Evolutionary conservation across 2,329 filamentous ascomycete genomes (phyloP).

Genomic region (Fusarium siculi): DNA sequence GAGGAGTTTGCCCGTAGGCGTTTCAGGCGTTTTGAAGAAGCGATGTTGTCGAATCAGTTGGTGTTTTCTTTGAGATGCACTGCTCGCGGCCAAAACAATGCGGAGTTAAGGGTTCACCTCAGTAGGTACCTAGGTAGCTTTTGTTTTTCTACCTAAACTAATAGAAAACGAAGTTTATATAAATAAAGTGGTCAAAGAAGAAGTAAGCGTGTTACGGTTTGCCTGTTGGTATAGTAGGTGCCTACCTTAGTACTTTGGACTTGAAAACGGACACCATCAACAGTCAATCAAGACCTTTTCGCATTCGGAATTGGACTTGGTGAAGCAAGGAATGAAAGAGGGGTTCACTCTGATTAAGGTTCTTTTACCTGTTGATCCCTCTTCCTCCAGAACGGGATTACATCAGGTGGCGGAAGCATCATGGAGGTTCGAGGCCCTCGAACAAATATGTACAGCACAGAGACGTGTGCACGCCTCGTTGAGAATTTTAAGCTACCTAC

Average conservation of each 20-base stretch:
- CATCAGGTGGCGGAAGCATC: conserved; percentile 41
- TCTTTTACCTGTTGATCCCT: conserved; percentile 6
- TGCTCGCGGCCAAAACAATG: conserved; percentile 8
- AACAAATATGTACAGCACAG: not conserved
- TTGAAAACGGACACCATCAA: not conserved
- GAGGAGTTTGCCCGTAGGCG: conserved; percentile 2
- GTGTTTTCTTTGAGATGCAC: conserved; percentile 27
- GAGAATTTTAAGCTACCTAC: not conserved
- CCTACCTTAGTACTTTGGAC: not conserved
- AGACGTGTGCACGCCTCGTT: not conserved
- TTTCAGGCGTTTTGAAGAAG: conserved; percentile 34
- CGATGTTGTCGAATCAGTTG: conserved; percentile 33
- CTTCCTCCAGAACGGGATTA: conserved; percentile 21
- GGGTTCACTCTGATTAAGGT: not conserved
- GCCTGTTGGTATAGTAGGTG: not conserved
- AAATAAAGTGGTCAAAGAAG: not conserved
- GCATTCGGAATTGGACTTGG: conserved; percentile 6
- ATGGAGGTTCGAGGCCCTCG: conserved; percentile 20
- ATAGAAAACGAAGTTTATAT: not conserved
- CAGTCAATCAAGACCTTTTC: conserved; percentile 20
- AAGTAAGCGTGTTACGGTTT: not conserved
- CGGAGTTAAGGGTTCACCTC: conserved; percentile 12
- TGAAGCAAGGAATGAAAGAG: conserved; percentile 1
- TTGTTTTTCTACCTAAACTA: not conserved
- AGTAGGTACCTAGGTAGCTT: not conserved